Evolutionary conservation across 345 rosid genomes (phyloP).

Genomic region (Eucalyptus brandiana): DNA sequence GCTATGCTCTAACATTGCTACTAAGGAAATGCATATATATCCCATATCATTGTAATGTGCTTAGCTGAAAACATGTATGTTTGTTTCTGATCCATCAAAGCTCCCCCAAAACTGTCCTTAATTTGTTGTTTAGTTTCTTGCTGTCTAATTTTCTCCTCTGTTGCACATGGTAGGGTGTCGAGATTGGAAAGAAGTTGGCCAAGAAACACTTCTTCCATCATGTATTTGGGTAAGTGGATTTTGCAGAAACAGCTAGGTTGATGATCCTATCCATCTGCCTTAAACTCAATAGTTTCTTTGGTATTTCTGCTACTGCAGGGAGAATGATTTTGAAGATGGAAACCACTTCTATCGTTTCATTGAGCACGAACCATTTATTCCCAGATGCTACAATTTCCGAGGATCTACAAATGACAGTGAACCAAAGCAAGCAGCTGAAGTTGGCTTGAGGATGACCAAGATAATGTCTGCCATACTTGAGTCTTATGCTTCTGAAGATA

Average conservation of each 20-base stretch:
- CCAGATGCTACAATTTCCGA: conserved; percentile 54
- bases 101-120: not conserved
- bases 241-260: not conserved
- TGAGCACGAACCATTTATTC: conserved; percentile 69
- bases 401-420: conserved; percentile 47
- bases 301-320: conserved; percentile 17
- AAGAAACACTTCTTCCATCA: conserved; percentile 81
- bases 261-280: not conserved
- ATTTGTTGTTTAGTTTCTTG: not conserved
- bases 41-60: not conserved
- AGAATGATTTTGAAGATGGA: conserved; percentile 78
- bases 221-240: conserved; percentile 59
- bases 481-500: conserved; percentile 58
- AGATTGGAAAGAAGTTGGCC: conserved; percentile 59
- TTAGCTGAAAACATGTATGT: not conserved
- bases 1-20: not conserved
- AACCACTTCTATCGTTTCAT: conserved; percentile 73
- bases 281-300: not conserved
- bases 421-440: conserved; percentile 34
- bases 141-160: not conserved
- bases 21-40: not conserved
- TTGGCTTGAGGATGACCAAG: conserved; percentile 43
- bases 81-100: not conserved
- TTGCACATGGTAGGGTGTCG: conserved; percentile 40
- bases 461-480: conserved; percentile 77